Evolutionary conservation across 2,329 filamentous ascomycete genomes (phyloP).

Genomic region (Lecanicillium sp.): DNA sequence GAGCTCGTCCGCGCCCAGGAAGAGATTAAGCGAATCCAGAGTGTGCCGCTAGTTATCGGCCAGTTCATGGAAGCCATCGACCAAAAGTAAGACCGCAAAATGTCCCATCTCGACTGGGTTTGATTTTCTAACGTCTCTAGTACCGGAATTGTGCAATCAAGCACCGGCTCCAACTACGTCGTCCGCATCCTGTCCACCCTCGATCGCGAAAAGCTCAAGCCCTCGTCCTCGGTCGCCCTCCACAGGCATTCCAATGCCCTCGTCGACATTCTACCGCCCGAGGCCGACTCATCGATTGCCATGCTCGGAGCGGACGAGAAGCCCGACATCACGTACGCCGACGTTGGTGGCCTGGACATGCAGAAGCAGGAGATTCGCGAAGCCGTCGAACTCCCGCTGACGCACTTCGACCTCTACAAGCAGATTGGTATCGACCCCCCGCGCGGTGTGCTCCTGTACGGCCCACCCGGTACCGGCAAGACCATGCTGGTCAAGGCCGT

Average conservation of each 20-base stretch:
- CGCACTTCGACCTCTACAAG: slow-evolving; percentile 97
- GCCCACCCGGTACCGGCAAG: slow-evolving; percentile 91
- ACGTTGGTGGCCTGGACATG: slow-evolving; percentile 97
- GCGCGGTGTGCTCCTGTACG: slow-evolving; percentile 91
- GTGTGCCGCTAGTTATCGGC: slow-evolving; percentile 92
- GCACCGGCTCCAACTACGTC: slow-evolving; percentile 97
- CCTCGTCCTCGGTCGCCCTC: slow-evolving; percentile 92
- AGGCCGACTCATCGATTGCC: slow-evolving; percentile 96
- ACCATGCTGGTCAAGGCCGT: slow-evolving; percentile 98
- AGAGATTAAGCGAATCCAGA: slow-evolving; percentile 99
- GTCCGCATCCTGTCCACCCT: slow-evolving; percentile 97
- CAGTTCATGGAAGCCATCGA: slow-evolving; percentile 99
- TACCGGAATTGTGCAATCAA: slow-evolving; percentile 97
- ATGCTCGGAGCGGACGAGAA: slow-evolving; percentile 97
- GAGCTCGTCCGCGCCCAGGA: slow-evolving; percentile 96
- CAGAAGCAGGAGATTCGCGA: slow-evolving; percentile 99
- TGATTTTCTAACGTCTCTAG: slow-evolving; percentile 36
- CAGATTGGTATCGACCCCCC: slow-evolving; percentile 99
- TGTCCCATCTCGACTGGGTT: slow-evolving; percentile 11
- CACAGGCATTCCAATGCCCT: slow-evolving; percentile 98
- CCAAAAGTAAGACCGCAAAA: slow-evolving; percentile 65
- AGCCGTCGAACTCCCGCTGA: slow-evolving; percentile 91
- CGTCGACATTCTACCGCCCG: slow-evolving; percentile 96
- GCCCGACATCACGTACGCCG: slow-evolving; percentile 94
- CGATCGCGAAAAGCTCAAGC: slow-evolving; percentile 96